Percentiles rank a stretch among this genome's conserved stretches.
Conservation (phyloP, 2,329 filamentous ascomycete genomes). For the Geosmithia flava region DNA sequence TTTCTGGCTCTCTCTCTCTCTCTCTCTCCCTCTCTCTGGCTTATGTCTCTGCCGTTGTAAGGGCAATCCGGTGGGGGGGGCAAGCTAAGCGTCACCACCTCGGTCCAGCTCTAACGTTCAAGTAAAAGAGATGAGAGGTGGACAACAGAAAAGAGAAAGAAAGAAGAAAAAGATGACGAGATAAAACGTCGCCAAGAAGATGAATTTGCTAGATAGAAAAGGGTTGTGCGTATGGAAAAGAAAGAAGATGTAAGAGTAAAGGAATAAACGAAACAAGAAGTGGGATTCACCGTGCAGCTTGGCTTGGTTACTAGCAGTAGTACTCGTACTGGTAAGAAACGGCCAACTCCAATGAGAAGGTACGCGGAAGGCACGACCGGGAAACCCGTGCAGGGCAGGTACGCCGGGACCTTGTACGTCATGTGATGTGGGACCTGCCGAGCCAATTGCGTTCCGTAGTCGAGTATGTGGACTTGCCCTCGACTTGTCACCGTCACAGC, state of each 20-base stretch:
- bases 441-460: not conserved
- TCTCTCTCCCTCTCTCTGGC: not conserved
- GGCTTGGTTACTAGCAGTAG: too few species aligned
- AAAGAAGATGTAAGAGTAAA: not conserved
- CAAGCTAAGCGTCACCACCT: too few species aligned
- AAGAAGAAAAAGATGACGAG: too few species aligned
- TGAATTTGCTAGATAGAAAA: too few species aligned
- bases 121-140: not conserved
- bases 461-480: too few species aligned
- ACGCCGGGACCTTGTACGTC: not conserved
- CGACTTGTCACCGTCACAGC: too few species aligned
- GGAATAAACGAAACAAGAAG: not conserved
- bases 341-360: not conserved
- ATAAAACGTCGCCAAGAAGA: too few species aligned
- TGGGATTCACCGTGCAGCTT: not conserved
- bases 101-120: not conserved
- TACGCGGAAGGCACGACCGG: not conserved
- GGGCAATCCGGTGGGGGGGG: too few species aligned
- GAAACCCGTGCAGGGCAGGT: not conserved
- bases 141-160: not conserved
- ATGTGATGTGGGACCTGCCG: slow-evolving; percentile 1
- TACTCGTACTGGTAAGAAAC: not conserved
- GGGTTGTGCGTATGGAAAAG: too few species aligned
- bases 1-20: not conserved
- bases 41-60: too few species aligned